Percentiles rank a stretch among this genome's conserved stretches.
phyloP scores from a whole-genome alignment of 1,139 yeast species.

The Debaryomycetaceae sp. region DNA sequence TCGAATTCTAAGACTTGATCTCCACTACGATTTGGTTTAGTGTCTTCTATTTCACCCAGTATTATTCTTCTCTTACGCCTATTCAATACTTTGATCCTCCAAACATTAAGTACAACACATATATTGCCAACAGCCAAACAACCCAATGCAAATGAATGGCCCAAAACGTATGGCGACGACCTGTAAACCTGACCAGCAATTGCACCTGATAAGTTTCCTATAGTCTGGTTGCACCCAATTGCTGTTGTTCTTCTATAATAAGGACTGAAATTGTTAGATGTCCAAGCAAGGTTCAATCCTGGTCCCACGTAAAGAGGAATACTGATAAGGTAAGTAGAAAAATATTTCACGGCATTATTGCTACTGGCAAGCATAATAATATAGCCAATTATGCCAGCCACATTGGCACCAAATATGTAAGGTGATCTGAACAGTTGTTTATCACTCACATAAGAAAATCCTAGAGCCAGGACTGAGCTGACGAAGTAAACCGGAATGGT shows the following conservation, averaged over 20 bases:
- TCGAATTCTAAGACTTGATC: neutral
- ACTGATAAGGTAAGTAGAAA: slow-evolving; percentile 45
- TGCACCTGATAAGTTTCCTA: slow-evolving; percentile 46
- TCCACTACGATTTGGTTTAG: neutral
- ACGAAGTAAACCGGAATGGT: slow-evolving; percentile 48
- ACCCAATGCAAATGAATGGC: slow-evolving; percentile 36
- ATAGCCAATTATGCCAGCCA: slow-evolving; percentile 38
- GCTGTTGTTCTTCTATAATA: slow-evolving; percentile 45
- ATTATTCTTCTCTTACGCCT: neutral
- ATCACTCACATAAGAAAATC: slow-evolving; percentile 41
- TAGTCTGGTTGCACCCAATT: slow-evolving; percentile 39
- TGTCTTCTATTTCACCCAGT: neutral
- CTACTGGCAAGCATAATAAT: slow-evolving; percentile 27
- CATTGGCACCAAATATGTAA: slow-evolving; percentile 14
- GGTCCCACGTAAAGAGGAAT: slow-evolving; percentile 37
- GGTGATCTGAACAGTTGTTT: slow-evolving; percentile 15
- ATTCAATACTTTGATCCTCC: neutral
- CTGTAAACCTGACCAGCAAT: slow-evolving; percentile 45
- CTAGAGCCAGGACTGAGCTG: slow-evolving; percentile 36
- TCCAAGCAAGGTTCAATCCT: slow-evolving; percentile 44
- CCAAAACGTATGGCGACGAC: slow-evolving; percentile 30
- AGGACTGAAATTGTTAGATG: slow-evolving; percentile 42
- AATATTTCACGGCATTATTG: slow-evolving; percentile 38
- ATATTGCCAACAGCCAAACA: slow-evolving; percentile 6
- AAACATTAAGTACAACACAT: neutral